These are phyloP conservation scores for Cercospora nicotianae DNA, from an alignment of 2,329 filamentous ascomycete genomes.

Conservation along the genomic window DNA sequence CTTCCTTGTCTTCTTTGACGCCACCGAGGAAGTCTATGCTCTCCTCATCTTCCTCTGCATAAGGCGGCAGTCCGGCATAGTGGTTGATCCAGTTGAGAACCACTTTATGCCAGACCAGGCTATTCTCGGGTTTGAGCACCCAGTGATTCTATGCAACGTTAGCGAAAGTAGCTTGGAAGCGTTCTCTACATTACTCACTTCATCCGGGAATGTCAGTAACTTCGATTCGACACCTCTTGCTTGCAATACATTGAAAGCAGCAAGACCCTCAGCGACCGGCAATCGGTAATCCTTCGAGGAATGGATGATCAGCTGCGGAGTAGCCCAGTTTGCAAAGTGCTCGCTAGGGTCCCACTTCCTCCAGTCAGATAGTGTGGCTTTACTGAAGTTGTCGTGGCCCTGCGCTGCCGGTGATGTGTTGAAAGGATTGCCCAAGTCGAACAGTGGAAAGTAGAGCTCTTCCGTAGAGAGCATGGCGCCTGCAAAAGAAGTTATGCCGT, in stretches of 20 bases:
- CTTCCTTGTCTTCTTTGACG: constrained; percentile 30
- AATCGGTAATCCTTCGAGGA: constrained; percentile 87
- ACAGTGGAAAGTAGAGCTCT: constrained; percentile 57
- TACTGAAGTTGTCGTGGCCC: constrained; percentile 24
- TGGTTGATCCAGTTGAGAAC: constrained; percentile 75
- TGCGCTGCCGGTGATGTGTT: constrained; percentile 11
- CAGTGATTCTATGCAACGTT: constrained; percentile 57
- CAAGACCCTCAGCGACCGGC: constrained; percentile 78
- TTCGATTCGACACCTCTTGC: constrained; percentile 71
- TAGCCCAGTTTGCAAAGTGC: constrained; percentile 69
- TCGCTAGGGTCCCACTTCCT: constrained; percentile 56
- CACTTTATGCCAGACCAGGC: constrained; percentile 82
- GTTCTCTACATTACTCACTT: constrained; percentile 37
- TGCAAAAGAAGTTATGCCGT: constrained; percentile 35
- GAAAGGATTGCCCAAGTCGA: constrained; percentile 47
- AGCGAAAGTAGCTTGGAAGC: neutral
- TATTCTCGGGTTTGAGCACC: constrained; percentile 91
- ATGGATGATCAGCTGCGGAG: constrained; percentile 87
- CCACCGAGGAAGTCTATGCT: constrained; percentile 36
- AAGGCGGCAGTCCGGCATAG: constrained; percentile 55
- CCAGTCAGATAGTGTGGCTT: constrained; percentile 21
- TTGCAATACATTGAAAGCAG: constrained; percentile 84
- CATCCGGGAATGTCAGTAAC: constrained; percentile 78
- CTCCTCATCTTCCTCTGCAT: constrained; percentile 40
- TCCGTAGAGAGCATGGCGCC: constrained; percentile 43